A percentile compares a stretch with the other conserved stretches of the same genome.
These are phyloP conservation scores for Cystobasidium tubakii DNA, from an alignment of 768 basidiomycete genomes.

Conservation along the genomic window DNA sequence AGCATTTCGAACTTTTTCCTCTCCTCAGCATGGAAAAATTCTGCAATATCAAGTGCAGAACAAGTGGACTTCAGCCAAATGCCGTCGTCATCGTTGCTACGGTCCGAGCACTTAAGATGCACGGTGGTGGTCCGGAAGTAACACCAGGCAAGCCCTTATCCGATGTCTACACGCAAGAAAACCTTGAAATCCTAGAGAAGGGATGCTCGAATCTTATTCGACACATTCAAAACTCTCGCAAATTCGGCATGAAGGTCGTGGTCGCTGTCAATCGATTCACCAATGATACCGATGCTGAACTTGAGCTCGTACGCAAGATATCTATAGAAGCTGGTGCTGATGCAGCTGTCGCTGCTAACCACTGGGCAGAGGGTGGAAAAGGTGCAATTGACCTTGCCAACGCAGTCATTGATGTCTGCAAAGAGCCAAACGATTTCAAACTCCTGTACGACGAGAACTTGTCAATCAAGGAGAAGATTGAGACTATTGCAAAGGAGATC, in stretches of 20 bases:
- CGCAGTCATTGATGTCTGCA: constrained; percentile 80
- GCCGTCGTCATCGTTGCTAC: constrained; percentile 95
- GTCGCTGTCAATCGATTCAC: constrained; percentile 92
- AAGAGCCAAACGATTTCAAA: constrained; percentile 63
- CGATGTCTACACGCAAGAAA: constrained; percentile 88
- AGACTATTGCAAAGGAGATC: constrained; percentile 67
- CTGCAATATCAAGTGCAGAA: constrained; percentile 97
- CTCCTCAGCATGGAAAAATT: constrained; percentile 80
- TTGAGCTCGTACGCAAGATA: constrained; percentile 72
- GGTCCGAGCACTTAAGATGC: constrained; percentile 97
- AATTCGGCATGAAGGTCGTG: constrained; percentile 93
- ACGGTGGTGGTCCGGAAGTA: constrained; percentile 94
- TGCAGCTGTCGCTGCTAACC: constrained; percentile 88
- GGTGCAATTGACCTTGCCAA: constrained; percentile 86
- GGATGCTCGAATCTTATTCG: constrained; percentile 87
- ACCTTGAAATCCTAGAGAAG: constrained; percentile 77
- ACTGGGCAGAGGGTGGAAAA: constrained; percentile 93
- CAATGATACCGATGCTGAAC: constrained; percentile 81
- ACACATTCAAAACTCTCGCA: constrained; percentile 89
- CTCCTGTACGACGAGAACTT: constrained; percentile 62
- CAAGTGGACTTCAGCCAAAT: constrained; percentile 85
- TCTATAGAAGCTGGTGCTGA: constrained; percentile 82
- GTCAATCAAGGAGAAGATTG: constrained; percentile 81
- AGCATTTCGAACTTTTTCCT: neutral
- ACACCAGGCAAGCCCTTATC: constrained; percentile 89